Conservation (phyloP, 345 rosid genomes). For the Theobroma cacao region DNA sequence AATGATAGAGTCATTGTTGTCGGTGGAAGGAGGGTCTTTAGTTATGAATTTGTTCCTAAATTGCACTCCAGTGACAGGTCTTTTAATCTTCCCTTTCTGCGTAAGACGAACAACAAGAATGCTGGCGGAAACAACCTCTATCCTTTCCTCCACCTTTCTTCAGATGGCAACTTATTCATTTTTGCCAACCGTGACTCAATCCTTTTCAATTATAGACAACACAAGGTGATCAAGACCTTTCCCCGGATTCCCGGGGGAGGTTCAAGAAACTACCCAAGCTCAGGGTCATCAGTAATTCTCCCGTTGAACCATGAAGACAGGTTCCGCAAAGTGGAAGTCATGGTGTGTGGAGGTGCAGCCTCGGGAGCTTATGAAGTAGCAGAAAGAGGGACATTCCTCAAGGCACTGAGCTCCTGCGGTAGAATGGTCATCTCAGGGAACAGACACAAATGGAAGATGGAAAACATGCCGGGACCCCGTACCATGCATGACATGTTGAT, state of each 20-base stretch:
- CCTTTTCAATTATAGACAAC: slow-evolving; percentile 32
- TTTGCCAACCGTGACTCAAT: slow-evolving; percentile 52
- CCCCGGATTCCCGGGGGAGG: slow-evolving; percentile 51
- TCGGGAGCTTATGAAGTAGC: slow-evolving; percentile 35
- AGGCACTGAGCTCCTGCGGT: slow-evolving; percentile 31
- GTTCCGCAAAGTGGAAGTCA: slow-evolving; percentile 38
- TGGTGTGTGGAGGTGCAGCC: slow-evolving; percentile 44
- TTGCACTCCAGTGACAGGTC: slow-evolving; percentile 14
- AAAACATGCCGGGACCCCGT: slow-evolving; percentile 56
- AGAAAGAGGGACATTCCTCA: slow-evolving; percentile 22
- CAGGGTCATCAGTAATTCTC: slow-evolving; percentile 50
- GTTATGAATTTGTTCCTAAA: slow-evolving; percentile 38
- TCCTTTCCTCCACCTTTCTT: slow-evolving; percentile 61
- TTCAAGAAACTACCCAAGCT: slow-evolving; percentile 57
- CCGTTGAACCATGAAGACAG: slow-evolving; percentile 27
- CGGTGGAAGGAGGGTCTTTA: slow-evolving; percentile 36
- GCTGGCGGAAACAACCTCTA: slow-evolving; percentile 49
- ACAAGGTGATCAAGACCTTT: slow-evolving; percentile 32
- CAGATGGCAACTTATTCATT: slow-evolving; percentile 47
- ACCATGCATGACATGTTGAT: slow-evolving; percentile 51
- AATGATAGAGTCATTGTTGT: slow-evolving; percentile 33
- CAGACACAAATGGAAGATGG: slow-evolving; percentile 45
- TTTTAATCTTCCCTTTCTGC: slow-evolving; percentile 44
- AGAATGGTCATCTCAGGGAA: slow-evolving; percentile 37
- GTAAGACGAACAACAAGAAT: slow-evolving; percentile 20